phyloP scores from a whole-genome alignment of 768 basidiomycete genomes.

The Tricholoma saponaceum region DNA sequence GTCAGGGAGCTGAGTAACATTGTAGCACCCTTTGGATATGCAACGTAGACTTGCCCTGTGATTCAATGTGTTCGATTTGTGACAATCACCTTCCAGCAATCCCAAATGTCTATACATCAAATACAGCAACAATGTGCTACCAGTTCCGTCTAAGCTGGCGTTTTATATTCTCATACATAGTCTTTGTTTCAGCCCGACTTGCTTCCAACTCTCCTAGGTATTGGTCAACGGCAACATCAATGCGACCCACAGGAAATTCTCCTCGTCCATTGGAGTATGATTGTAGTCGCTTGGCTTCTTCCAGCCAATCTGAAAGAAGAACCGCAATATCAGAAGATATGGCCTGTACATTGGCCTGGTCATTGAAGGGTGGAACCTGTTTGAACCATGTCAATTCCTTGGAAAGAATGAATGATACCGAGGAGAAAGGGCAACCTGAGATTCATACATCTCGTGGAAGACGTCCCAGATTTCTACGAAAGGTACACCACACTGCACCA shows the following conservation, averaged over 20 bases:
- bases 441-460: slow-evolving; percentile 83
- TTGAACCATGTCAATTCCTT: background rate
- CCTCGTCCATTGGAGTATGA: slow-evolving; percentile 53
- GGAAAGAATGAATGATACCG: background rate
- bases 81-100: background rate
- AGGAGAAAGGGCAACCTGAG: slow-evolving; percentile 55
- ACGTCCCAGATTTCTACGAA: slow-evolving; percentile 82
- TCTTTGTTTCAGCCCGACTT: slow-evolving; percentile 56
- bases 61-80: background rate
- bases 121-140: slow-evolving; percentile 30
- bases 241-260: slow-evolving; percentile 75
- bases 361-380: slow-evolving; percentile 81
- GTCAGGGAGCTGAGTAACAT: slow-evolving; percentile 17
- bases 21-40: background rate
- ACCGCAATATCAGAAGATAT: slow-evolving; percentile 81
- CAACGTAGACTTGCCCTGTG: background rate
- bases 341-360: slow-evolving; percentile 72
- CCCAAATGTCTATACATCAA: background rate
- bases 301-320: slow-evolving; percentile 77
- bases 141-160: slow-evolving; percentile 69
- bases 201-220: slow-evolving; percentile 71
- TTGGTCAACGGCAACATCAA: slow-evolving; percentile 69
- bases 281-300: slow-evolving; percentile 71
- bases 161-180: slow-evolving; percentile 65
- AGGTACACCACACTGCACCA: slow-evolving; percentile 80